Base-by-base conservation (phyloP, 441 rosid genomes). In the Capsella rubella region DNA sequence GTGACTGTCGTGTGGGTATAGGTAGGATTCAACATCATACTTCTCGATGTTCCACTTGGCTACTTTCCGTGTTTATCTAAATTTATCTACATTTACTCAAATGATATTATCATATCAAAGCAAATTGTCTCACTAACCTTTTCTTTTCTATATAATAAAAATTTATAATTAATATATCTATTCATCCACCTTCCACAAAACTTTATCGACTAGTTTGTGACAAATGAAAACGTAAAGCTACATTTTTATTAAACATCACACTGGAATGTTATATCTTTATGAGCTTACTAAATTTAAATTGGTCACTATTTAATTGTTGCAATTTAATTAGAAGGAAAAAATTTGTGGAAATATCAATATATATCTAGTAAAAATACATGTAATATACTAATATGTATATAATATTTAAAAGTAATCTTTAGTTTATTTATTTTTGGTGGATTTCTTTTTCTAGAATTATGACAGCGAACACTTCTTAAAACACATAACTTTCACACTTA, bases 1-100 rank as follows among this genome's bases (percentile, higher is more conserved):
- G 53, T 39, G 61, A 67, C 1, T 67, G 78, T 58, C 68, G 78
- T 31, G 27, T 37, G 35, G 45, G 13, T 65, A 56, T 74, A 65
- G 72, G 78, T 57, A 57, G 67, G 78, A 74, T 65, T 74, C 72
- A 74, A 57, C 78, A 67, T 74, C 54, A 66, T 66, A 67, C 25
- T 67, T 74, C 37, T 66, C 13, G 35, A 65, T 67, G 54, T 58
- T 58, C 67, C 78, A 73, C 71, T 45, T 56, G 29, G 64, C 58
- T 64, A 73, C 71, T 73, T 73, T 64, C 21, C 50, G 32, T 45
- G 28, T 73, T 21, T 46, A 73, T 64, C 58, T 73, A 64, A 64
- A 53, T 32, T 42, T 47, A 58, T 74, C 72, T n/a, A 74, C 60
- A 50, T 39, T 18, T 65, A 74, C 28, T 37, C 57, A 37, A 47